phyloP scores from a whole-genome alignment of 2,329 filamentous ascomycete species.

The Periconia sp. region DNA sequence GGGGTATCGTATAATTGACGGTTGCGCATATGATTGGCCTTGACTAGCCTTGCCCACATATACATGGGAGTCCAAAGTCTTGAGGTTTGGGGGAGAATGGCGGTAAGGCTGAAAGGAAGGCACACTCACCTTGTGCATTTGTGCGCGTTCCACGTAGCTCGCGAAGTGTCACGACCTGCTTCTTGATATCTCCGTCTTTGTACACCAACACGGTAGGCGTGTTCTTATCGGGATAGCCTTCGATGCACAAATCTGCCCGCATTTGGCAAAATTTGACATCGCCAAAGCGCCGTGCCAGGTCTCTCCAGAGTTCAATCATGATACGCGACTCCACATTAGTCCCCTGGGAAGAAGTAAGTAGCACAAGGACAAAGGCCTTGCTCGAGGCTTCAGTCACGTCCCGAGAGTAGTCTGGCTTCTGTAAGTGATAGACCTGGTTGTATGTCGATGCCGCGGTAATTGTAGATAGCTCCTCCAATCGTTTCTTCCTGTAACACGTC shows the following conservation, averaged over 20 bases:
- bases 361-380: conserved; percentile 72
- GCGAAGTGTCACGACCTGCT: conserved; percentile 87
- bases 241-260: conserved; percentile 87
- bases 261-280: conserved; percentile 99
- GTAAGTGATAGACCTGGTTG: conserved; percentile 89
- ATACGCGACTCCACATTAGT: conserved; percentile 86
- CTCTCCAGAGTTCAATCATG: conserved; percentile 83
- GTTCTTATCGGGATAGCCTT: conserved; percentile 93
- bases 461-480: conserved; percentile 79
- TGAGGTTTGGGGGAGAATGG: neutral
- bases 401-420: conserved; percentile 89
- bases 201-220: conserved; percentile 94
- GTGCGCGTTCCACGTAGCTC: conserved; percentile 69
- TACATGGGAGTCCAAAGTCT: too few species aligned
- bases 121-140: conserved; percentile 25
- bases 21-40: too few species aligned
- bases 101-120: conserved; percentile 1
- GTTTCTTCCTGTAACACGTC: conserved; percentile 65
- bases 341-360: conserved; percentile 78
- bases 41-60: too few species aligned
- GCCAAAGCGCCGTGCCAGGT: conserved; percentile 82
- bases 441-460: conserved; percentile 80
- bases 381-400: conserved; percentile 92
- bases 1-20: too few species aligned
- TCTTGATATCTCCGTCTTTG: conserved; percentile 88